Evolutionary conservation across 345 rosid genomes (phyloP), one percentile per base, ranked within the genome.

Genomic region (Linum trigynum): DNA sequence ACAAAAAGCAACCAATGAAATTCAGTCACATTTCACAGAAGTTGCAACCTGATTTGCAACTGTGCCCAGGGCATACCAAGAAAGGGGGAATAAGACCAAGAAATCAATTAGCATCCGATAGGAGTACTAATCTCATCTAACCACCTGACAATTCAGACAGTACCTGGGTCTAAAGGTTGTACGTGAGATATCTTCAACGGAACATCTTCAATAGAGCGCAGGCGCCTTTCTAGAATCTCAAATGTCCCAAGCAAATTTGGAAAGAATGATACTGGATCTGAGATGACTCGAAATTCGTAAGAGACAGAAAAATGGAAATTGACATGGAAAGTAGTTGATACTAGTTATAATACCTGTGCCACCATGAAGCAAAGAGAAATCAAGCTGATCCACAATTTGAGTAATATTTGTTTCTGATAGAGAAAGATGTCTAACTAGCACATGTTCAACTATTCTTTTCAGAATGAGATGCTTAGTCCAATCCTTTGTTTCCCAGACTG

Each of bases 151-250:
- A 23, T 39, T 55, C 67, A 57, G 4, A 48, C 55, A 39, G 57
- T 82, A 92, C 98, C 98, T 67, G 96, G 83, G 78, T 88, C 86
- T 57, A 92, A 72, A 60, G 96, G 86, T 80, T 89, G 96, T 65
- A 87, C 94, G 40, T 85, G 84, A 75, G 97, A 86, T 43, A 92
- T 74, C 72, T 68, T 86, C 77, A 92, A 79, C 39, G 98, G 98
- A 75, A 90, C 83, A 67, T 84, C 97, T 71, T 83, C 84, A 53
- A 84, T 82, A 66, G 67, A 70, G 55, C 86, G 87, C 77, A 90
- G 74, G 67, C 86, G 85, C 76, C 80, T 86, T 12, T 94, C 85
- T 64, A 92, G 81, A 75, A 75, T 76, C 60, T 90, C 96, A 78
- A 76, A 86, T n/a, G 88, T 84, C 75, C 68, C 80, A 63, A 84